Percentiles rank a stretch among this genome's conserved stretches.
Conservation (phyloP, 2,329 filamentous ascomycete genomes). For the Trichoderma aggressivum region DNA sequence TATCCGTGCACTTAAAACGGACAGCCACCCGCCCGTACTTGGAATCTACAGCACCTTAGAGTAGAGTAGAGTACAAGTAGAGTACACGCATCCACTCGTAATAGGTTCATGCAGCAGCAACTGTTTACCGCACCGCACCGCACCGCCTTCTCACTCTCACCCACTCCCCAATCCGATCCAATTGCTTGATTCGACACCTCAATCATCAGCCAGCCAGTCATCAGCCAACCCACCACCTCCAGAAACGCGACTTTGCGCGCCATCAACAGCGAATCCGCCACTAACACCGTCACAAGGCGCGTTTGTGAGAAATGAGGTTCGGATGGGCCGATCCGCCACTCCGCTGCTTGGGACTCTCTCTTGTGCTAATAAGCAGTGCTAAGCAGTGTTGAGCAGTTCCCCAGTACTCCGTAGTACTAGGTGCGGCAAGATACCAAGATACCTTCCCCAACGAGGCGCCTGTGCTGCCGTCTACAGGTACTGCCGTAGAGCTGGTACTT, state of each 20-base stretch:
- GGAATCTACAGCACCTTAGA: neutral
- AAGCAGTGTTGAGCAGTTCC: neutral
- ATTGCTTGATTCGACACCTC: neutral
- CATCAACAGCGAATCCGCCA: neutral
- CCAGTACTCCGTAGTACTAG: neutral
- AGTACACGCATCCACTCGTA: neutral
- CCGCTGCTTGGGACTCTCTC: neutral
- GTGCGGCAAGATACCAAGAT: neutral
- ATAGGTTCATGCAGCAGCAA: neutral
- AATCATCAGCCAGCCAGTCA: neutral
- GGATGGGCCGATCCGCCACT: conserved; percentile 12
- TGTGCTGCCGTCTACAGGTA: conserved; percentile 6
- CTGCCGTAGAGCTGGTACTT: conserved; percentile 6
- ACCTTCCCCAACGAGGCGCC: conserved; percentile 9
- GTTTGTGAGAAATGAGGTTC: conserved; percentile 5
- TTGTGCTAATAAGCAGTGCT: neutral
- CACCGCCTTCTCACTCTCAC: neutral
- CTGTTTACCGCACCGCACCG: neutral
- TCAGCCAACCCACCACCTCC: neutral
- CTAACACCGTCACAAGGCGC: neutral
- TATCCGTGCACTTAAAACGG: neutral
- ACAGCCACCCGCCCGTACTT: neutral
- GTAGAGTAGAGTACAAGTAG: neutral
- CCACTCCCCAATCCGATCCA: neutral
- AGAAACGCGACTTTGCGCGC: neutral